Percentiles rank a stretch among this genome's conserved stretches.
phyloP scores from a whole-genome alignment of 208 protist species.

The Leishmania turanica region DNA sequence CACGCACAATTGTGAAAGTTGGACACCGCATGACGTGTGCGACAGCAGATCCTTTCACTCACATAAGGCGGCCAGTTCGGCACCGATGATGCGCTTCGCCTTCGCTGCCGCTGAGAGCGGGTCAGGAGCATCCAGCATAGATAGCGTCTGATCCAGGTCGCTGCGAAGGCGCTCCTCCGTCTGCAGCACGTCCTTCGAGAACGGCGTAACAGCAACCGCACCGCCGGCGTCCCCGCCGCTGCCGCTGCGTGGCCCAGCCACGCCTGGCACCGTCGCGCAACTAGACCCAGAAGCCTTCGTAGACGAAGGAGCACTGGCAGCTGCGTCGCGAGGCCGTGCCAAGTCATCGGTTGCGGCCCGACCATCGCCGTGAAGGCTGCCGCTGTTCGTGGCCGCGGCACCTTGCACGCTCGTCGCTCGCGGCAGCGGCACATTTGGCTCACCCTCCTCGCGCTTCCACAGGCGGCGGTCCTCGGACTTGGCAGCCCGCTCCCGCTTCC shows the following conservation, averaged over 20 bases:
- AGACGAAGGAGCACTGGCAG: background rate
- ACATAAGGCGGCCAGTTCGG: slow-evolving; percentile 29
- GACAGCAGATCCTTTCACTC: background rate
- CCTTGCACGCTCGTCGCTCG: slow-evolving; percentile 1
- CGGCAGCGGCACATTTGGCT: slow-evolving; percentile 6
- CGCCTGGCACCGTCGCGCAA: background rate
- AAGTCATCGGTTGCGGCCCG: background rate
- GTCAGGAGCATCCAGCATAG: slow-evolving; percentile 54
- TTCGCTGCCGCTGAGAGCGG: slow-evolving; percentile 38
- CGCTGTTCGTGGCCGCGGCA: background rate
- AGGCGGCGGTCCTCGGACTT: background rate
- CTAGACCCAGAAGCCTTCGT: background rate
- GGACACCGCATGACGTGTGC: background rate
- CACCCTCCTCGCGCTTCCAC: slow-evolving; percentile 7
- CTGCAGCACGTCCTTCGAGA: slow-evolving; percentile 11
- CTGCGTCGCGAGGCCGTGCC: background rate
- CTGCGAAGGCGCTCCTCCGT: slow-evolving; percentile 48
- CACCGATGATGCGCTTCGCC: slow-evolving; percentile 36
- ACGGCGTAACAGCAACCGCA: background rate
- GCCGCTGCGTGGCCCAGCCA: background rate
- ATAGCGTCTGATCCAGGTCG: slow-evolving; percentile 50
- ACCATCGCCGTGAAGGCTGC: background rate
- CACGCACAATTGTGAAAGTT: background rate
- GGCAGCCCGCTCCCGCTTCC: slow-evolving; percentile 4
- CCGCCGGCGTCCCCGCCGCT: background rate